Conservation (phyloP, 1,139 yeast genomes). For the Pichia sorboxylosa region DNA sequence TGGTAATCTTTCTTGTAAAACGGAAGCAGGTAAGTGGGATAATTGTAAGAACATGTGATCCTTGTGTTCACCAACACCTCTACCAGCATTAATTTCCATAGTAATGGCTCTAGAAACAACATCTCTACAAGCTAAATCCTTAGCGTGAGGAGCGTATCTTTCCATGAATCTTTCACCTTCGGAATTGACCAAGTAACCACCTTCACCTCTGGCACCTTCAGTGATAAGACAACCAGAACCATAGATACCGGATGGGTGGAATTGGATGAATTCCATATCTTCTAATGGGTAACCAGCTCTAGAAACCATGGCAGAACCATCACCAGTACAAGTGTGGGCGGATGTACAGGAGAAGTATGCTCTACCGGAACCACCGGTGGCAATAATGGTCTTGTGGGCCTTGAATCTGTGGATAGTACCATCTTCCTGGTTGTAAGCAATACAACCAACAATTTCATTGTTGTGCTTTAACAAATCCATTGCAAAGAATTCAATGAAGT, state of each 20-base stretch:
- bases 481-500: slow-evolving; percentile 95
- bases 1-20: slow-evolving; percentile 90
- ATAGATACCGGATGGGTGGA: slow-evolving; percentile 99
- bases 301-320: slow-evolving; percentile 95
- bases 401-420: slow-evolving; percentile 97
- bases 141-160: slow-evolving; percentile 97
- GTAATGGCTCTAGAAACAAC: slow-evolving; percentile 98
- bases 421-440: slow-evolving; percentile 97
- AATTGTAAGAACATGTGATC: slow-evolving; percentile 94
- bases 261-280: slow-evolving; percentile 95
- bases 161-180: slow-evolving; percentile 99
- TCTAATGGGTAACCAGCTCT: slow-evolving; percentile 97
- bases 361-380: slow-evolving; percentile 99
- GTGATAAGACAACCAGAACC: slow-evolving; percentile 98
- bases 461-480: slow-evolving; percentile 90
- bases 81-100: slow-evolving; percentile 95
- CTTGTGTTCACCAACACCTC: slow-evolving; percentile 95
- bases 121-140: slow-evolving; percentile 96
- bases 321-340: slow-evolving; percentile 99
- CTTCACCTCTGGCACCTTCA: slow-evolving; percentile 99
- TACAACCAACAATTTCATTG: slow-evolving; percentile 93
- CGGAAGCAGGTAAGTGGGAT: slow-evolving; percentile 86
- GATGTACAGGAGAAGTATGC: slow-evolving; percentile 98
- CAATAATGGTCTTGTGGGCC: slow-evolving; percentile 91
- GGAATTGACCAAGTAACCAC: slow-evolving; percentile 90